Base-by-base conservation (phyloP, 1,139 yeast genomes). In the Yamadazyma jaroonii region DNA sequence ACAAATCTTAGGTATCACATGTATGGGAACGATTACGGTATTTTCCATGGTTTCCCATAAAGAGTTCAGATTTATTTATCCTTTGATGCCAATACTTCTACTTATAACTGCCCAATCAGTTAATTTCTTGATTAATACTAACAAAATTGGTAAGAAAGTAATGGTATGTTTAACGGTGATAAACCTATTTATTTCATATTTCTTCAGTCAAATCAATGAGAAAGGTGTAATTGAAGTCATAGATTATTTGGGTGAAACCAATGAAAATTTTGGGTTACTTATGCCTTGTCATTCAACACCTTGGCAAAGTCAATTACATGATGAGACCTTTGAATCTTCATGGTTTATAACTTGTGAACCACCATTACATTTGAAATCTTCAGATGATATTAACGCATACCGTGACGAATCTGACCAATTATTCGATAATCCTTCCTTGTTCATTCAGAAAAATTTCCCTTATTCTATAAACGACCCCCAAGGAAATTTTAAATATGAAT, bases 211-310 rank as follows among this genome's bases (percentile, higher is more conserved):
- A 21, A 61, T 78, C 33, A 92, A 92, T 53, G 98, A 94, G 59
- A 68, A 85, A 20, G 99, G 98, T 1, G 96, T 80, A 12, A 75
- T 90, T 9, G 81, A 77, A 34, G 79, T 90, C 0, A 69, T 85
- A 14, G 58, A 74, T 9, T 71, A 69, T 37, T 52, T 92, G 80
- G 36, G 43, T 57, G 7, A 27, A 20, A 11, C 22, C 20, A 63
- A 72, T 9, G 23, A 29, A 0, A 49, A 55, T 1, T 64, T 89
- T 30, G 95, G 96, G 1, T 84, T 92, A 47, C 58, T 94, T 13
- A 87, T 90, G 55, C 98, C 99, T 0, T 94, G 98, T 52, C 98
- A 94, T 57, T 90, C 97, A 0, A 90, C 97, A 0, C 98, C 98
- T 3, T 87, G 95, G 84, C 96, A 88, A 53, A 78, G 95, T 26